A percentile compares a stretch with the other conserved stretches of the same genome.
Conservation (phyloP, 768 basidiomycete genomes). For the Russula virescens region DNA sequence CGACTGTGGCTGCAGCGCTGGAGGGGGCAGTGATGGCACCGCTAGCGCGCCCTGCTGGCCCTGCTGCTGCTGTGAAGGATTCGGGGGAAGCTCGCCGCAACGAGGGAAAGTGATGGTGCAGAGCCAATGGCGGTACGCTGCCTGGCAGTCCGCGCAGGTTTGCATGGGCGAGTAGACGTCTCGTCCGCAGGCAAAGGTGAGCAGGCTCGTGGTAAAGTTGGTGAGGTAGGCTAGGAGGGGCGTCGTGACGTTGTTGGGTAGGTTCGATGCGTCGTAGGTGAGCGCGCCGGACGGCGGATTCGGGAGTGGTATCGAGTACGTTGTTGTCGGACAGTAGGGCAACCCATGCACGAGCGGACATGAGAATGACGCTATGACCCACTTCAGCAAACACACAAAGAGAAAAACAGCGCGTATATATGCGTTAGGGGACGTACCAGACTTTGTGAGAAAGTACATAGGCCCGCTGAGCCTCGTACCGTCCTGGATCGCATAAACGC, state of each 20-base stretch:
- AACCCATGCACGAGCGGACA: slow-evolving; percentile 68
- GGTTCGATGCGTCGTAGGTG: slow-evolving; percentile 44
- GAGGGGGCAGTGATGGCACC: slow-evolving; percentile 21
- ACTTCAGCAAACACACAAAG: slow-evolving; percentile 2
- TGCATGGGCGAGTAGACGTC: slow-evolving; percentile 76
- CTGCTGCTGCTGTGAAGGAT: slow-evolving; percentile 31
- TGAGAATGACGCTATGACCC: slow-evolving; percentile 48
- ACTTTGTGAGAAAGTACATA: slow-evolving; percentile 70
- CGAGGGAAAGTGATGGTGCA: slow-evolving; percentile 70
- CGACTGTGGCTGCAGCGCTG: slow-evolving; percentile 43
- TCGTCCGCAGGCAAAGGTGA: slow-evolving; percentile 71
- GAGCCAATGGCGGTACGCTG: slow-evolving; percentile 70
- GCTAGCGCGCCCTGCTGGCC: slow-evolving; percentile 8
- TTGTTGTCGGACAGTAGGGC: slow-evolving; percentile 65
- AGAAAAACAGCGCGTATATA: background rate
- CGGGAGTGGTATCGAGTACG: slow-evolving; percentile 66
- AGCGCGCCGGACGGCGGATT: slow-evolving; percentile 38
- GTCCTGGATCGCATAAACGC: slow-evolving; percentile 58
- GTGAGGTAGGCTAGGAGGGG: slow-evolving; percentile 54
- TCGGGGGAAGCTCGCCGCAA: slow-evolving; percentile 51
- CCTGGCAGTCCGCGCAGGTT: slow-evolving; percentile 69
- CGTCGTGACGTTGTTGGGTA: slow-evolving; percentile 44
- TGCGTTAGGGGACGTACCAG: slow-evolving; percentile 28
- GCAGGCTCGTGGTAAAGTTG: slow-evolving; percentile 70
- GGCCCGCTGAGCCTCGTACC: slow-evolving; percentile 57